Base-by-base conservation (phyloP, 75 land plant species). In the Sequoia sempervirens region DNA sequence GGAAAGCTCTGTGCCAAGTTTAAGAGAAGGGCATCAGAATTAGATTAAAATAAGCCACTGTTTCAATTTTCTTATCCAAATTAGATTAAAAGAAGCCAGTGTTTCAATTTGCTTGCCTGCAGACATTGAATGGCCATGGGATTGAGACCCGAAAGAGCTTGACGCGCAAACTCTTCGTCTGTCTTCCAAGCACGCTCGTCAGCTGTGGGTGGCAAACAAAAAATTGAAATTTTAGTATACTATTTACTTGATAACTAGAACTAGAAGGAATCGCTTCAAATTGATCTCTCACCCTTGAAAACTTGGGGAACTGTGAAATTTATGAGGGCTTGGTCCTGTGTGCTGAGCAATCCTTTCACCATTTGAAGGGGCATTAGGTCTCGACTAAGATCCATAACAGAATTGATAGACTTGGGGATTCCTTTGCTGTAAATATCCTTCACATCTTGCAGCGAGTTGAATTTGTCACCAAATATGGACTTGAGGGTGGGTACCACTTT, bases 141-240 rank as follows among this genome's bases (percentile, higher is more conserved):
- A 68, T 95, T 94, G 8, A 93, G 53, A 5, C 97, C 97, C 0
- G 95, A 91, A 1, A 95, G 38, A 4, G 86, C 80, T 84, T 95
- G 97, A 17, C 97, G 90, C 18, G 90, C 97, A 83, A 95, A 95
- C 84, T 95, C 97, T 34, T 89, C 93, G 81, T 95, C 97, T 40
- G 93, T 80, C 40, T 90, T 38, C 96, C 98, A 96, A 5, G 93
- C 96, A 50, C 68, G 87, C 37, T 90, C 90, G 83, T 96, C 93
- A 84, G 81, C 98, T 96, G 89, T 84, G 84, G n/a, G 8, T 68
- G 10, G 2, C 34, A 30, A 5, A 68, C 30, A 2, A 68, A 28
- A 6, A n/a, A 1, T 68, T 7, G 3, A 28, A 28, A 2, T 1
- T 10, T n/a, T 28, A 28, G 11, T 5, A 28, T n/a, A 18, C 7